These are phyloP conservation scores for Coemansia sp. DNA, from an alignment of 192 early-diverging fungal species.

Conservation along the genomic window DNA sequence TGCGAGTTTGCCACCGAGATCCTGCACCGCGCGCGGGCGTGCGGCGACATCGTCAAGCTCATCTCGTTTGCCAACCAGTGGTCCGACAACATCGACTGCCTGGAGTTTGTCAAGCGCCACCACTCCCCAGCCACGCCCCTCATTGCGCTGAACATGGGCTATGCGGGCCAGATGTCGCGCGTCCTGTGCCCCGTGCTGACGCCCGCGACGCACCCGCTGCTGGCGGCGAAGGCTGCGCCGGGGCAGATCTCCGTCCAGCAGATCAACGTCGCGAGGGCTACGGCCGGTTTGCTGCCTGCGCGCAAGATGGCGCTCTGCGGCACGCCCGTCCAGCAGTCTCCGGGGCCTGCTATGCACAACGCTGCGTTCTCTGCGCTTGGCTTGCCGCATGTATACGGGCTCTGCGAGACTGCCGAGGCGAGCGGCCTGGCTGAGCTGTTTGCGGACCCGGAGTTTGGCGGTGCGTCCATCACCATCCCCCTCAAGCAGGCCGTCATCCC, in stretches of 20 bases:
- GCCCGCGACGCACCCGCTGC: constrained; percentile 85
- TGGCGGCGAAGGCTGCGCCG: constrained; percentile 84
- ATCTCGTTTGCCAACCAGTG: constrained; percentile 76
- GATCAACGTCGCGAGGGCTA: constrained; percentile 70
- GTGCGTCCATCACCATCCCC: constrained; percentile 95
- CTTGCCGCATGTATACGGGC: constrained; percentile 77
- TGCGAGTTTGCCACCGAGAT: constrained; percentile 45
- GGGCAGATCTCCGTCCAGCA: constrained; percentile 86
- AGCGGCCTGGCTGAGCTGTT: constrained; percentile 55
- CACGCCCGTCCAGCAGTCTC: constrained; percentile 83
- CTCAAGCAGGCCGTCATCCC: constrained; percentile 86
- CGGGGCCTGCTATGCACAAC: constrained; percentile 92
- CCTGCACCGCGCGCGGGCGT: constrained; percentile 51
- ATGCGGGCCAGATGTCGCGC: constrained; percentile 84
- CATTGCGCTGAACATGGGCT: constrained; percentile 96
- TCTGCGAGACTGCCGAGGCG: constrained; percentile 69
- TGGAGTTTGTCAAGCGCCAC: constrained; percentile 62
- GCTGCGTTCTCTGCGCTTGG: constrained; percentile 84
- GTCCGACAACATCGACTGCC: constrained; percentile 82
- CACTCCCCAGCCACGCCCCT: constrained; percentile 57
- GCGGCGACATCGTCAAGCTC: constrained; percentile 90
- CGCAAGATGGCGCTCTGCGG: constrained; percentile 87
- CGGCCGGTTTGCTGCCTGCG: constrained; percentile 67
- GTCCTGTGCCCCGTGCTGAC: constrained; percentile 89
- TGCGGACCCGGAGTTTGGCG: constrained; percentile 71